phyloP scores from a whole-genome alignment of 208 protist species.

The Leishmania mexicana region DNA sequence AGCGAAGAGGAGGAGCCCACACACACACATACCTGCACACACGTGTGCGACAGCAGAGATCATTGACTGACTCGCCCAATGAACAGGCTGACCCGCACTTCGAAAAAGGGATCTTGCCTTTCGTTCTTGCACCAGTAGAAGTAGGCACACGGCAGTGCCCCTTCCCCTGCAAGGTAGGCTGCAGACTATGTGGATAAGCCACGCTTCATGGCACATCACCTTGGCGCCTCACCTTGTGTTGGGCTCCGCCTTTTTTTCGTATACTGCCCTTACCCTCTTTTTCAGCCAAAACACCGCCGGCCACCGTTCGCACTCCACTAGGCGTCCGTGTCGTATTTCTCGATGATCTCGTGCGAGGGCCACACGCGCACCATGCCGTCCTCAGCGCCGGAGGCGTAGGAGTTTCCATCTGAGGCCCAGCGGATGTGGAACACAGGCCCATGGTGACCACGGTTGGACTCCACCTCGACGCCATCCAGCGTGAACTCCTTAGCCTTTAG shows the following conservation, averaged over 20 bases:
- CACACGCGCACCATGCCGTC: constrained; percentile 93
- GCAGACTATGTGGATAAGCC: background rate
- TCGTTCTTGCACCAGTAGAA: background rate
- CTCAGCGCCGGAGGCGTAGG: constrained; percentile 88
- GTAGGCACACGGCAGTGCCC: background rate
- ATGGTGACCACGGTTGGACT: constrained; percentile 91
- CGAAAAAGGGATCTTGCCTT: background rate
- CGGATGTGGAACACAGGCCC: constrained; percentile 92
- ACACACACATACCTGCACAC: background rate
- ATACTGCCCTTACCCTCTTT: background rate
- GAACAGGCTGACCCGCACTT: background rate
- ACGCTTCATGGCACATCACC: background rate
- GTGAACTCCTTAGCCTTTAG: constrained; percentile 93
- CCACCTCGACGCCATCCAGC: constrained; percentile 77
- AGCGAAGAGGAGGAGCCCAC: background rate
- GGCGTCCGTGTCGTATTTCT: constrained; percentile 67
- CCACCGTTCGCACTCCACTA: constrained; percentile 1
- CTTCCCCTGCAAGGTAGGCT: background rate
- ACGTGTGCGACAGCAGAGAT: background rate
- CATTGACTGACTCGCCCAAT: background rate
- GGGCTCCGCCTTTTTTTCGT: background rate
- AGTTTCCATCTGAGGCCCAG: constrained; percentile 87
- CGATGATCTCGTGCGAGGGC: constrained; percentile 89
- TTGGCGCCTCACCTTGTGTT: background rate
- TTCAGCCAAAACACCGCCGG: background rate